Evolutionary conservation across 352 stramenopile species (phyloP), one percentile per base, ranked within the genome.

Genomic region (Globisporangium recalcitrans): DNA sequence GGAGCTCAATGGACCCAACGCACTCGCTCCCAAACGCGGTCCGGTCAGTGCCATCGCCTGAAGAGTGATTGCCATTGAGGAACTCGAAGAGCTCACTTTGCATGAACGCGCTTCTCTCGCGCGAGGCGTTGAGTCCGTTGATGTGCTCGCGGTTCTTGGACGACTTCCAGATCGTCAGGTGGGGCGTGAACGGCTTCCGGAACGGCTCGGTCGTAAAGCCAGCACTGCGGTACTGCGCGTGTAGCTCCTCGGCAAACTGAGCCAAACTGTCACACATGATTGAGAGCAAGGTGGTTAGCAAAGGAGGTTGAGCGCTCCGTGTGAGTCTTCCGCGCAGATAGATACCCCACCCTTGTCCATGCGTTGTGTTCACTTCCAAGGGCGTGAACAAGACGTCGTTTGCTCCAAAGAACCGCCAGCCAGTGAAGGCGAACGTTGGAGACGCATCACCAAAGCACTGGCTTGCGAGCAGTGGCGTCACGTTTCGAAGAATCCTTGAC

Each of bases 141-240:
- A 77, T 70, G 19, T 69, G 48, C 7, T 70, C n/a, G 7, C 60
- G 65, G 32, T 75, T 57, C 13, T 61, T 71, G 4, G 65, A 70
- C 8, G 64, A 62, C 56, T 85, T 83, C 74, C 77, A 85, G 21
- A 85, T 68, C 8, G 76, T 81, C 58, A 80, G 11, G 53, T 85
- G 76, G n/a, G 76, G 72, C 6, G 56, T 64, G 60, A 73, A 82
- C 21, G 74, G 72, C 27, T 51, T 65, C 14, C 64, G 58, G 32
- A 79, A 75, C 2, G 13, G 47, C 51, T 77, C 71, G 7, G 68
- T 73, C 8, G 70, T 71, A 52, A 79, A 60, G 1, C 68, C 71
- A 31, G 65, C 44, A 2, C n/a, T 40, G 1, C 58, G 16, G 54
- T 73, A 79, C 3, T 62, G 58, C 3, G 32, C 16, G 42, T 79